phyloP scores from a whole-genome alignment of 176 grass and related monocot species.

The Juncus inflexus region DNA sequence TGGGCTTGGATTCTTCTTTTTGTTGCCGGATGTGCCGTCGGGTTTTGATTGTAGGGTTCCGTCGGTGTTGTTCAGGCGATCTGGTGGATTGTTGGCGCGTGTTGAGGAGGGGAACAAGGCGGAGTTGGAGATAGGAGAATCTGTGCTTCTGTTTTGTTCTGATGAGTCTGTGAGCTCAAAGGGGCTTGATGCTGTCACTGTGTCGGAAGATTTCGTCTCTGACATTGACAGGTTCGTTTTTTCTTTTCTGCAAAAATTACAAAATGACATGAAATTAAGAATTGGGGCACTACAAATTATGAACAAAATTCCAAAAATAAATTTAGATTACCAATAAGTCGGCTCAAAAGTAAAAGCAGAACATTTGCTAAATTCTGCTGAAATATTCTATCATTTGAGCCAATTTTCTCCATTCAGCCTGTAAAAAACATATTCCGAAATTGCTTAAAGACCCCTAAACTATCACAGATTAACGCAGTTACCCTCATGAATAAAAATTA shows the following conservation, averaged over 20 bases:
- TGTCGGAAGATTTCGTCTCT: constrained; percentile 55
- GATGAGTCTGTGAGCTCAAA: constrained; percentile 18
- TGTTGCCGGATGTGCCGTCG: constrained; percentile 44
- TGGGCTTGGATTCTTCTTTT: constrained; percentile 83
- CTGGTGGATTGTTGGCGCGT: constrained; percentile 65
- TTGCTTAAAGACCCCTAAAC: too few species aligned
- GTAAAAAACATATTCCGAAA: too few species aligned
- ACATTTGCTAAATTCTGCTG: too few species aligned
- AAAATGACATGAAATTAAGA: neutral
- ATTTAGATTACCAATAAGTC: too few species aligned
- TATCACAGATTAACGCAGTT: too few species aligned
- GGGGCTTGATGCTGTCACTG: constrained; percentile 45
- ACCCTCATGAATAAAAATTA: too few species aligned
- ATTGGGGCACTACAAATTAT: too few species aligned
- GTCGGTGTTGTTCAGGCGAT: constrained; percentile 72
- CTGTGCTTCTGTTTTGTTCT: constrained; percentile 56
- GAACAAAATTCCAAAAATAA: too few species aligned
- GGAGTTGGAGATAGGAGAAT: constrained; percentile 32
- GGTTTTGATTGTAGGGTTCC: constrained; percentile 5
- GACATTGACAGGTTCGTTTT: constrained; percentile 52
- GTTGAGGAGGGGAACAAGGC: constrained; percentile 36
- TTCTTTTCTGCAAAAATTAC: neutral
- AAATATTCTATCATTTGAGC: too few species aligned
- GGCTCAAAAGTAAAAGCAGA: too few species aligned
- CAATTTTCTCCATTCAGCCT: too few species aligned